These are phyloP conservation scores for Fusarium pininemorale DNA, from an alignment of 2,329 filamentous ascomycete species.

Conservation along the genomic window DNA sequence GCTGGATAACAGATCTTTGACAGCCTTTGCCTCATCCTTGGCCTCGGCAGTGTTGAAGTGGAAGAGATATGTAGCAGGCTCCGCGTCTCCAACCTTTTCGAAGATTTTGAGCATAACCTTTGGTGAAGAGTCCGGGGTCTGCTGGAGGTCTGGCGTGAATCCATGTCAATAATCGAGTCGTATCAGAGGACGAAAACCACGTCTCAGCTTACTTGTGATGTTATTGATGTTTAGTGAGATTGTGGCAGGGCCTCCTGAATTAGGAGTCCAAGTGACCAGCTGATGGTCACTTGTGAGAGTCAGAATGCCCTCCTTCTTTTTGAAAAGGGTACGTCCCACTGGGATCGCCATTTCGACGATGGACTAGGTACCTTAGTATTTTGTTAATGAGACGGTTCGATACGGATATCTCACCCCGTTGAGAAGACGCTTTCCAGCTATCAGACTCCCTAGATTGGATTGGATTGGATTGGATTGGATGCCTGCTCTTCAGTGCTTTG, in stretches of 20 bases:
- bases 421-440: neutral
- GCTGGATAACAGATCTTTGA: slow-evolving; percentile 83
- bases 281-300: slow-evolving; percentile 77
- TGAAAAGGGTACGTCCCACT: slow-evolving; percentile 79
- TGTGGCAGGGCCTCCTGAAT: slow-evolving; percentile 68
- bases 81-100: slow-evolving; percentile 69
- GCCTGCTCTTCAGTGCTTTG: neutral
- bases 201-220: slow-evolving; percentile 76
- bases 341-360: slow-evolving; percentile 62
- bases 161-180: slow-evolving; percentile 8
- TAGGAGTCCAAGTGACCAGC: slow-evolving; percentile 83
- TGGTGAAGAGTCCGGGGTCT: slow-evolving; percentile 85
- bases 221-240: slow-evolving; percentile 77
- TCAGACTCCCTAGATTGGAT: neutral
- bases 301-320: slow-evolving; percentile 93
- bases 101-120: slow-evolving; percentile 97
- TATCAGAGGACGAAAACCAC: neutral
- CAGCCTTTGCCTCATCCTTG: slow-evolving; percentile 81
- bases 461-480: neutral
- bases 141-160: slow-evolving; percentile 77
- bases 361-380: neutral
- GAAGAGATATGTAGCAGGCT: slow-evolving; percentile 81
- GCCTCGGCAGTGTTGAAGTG: slow-evolving; percentile 86
- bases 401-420: neutral
- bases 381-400: neutral